A percentile compares a stretch with the other conserved stretches of the same genome.
Conservation (phyloP, 73 alveolate genomes). For the Paramecium caudatum region DNA sequence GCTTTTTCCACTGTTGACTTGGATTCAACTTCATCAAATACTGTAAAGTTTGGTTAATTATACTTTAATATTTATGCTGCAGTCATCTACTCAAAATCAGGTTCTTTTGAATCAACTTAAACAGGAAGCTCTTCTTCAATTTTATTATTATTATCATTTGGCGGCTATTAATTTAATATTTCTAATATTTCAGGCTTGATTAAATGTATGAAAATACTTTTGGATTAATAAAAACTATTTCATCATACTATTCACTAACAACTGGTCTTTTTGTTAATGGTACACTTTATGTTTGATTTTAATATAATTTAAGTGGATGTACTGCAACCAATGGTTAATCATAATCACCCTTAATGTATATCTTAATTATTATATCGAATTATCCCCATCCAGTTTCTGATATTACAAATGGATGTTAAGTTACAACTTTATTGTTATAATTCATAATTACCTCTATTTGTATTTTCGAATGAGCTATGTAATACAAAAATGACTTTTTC, state of each 20-base stretch:
- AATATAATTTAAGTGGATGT: constrained; percentile 86
- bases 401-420: constrained; percentile 93
- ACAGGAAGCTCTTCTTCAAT: constrained; percentile 69
- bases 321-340: constrained; percentile 90
- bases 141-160: constrained; percentile 15
- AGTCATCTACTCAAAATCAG: constrained; percentile 64
- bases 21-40: constrained; percentile 65
- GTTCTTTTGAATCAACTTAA: constrained; percentile 53
- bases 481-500: constrained; percentile 92
- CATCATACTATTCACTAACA: constrained; percentile 94
- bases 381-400: constrained; percentile 99
- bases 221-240: constrained; percentile 96
- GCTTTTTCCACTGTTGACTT: constrained; percentile 67
- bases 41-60: constrained; percentile 38
- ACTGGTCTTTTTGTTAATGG: constrained; percentile 90
- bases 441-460: constrained; percentile 76
- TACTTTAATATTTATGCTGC: constrained; percentile 57
- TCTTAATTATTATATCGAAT: constrained; percentile 92
- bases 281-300: constrained; percentile 53
- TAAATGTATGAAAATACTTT: constrained; percentile 69
- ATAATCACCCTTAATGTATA: constrained; percentile 88
- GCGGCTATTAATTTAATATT: neutral
- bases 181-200: constrained; percentile 53
- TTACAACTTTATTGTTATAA: constrained; percentile 65
- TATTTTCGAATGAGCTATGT: constrained; percentile 91